Evolutionary conservation across 1,139 yeast genomes (phyloP).

Genomic region (Suhomyces maxii): DNA sequence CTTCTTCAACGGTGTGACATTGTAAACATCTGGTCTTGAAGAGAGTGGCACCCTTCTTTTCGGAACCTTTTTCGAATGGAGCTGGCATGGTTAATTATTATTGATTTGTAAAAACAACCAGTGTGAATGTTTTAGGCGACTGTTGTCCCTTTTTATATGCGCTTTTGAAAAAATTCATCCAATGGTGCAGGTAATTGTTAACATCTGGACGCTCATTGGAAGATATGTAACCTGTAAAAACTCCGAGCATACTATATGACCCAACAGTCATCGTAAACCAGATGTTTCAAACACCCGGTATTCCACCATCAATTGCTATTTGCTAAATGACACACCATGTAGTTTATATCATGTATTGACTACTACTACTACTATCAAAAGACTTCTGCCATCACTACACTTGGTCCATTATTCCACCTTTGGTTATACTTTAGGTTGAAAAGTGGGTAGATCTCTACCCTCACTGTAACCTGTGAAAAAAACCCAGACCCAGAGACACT

Average conservation of each 20-base stretch:
- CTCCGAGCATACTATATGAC: neutral
- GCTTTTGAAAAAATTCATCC: conserved; percentile 8
- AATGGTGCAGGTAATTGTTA: conserved; percentile 12
- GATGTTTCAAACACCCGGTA: neutral
- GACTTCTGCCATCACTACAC: too few species aligned
- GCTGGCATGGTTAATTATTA: conserved; percentile 50
- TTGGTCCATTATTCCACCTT: too few species aligned
- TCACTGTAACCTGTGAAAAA: conserved; percentile 2
- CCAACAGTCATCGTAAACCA: neutral
- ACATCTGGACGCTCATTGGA: conserved; percentile 12
- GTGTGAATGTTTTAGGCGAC: neutral
- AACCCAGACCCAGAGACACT: neutral
- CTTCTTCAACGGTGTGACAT: conserved; percentile 95
- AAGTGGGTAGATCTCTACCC: neutral
- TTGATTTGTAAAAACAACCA: neutral
- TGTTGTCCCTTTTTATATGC: conserved; percentile 12
- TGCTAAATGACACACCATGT: neutral
- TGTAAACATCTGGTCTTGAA: conserved; percentile 99
- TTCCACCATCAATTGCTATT: neutral
- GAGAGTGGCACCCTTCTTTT: conserved; percentile 96
- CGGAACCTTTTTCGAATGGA: conserved; percentile 72
- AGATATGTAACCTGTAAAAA: conserved; percentile 10
- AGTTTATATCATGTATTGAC: too few species aligned
- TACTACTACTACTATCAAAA: too few species aligned
- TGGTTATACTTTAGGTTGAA: too few species aligned